Evolutionary conservation across 106 monocot genomes (phyloP).

Genomic region (Acanthochlamys bracteata): DNA sequence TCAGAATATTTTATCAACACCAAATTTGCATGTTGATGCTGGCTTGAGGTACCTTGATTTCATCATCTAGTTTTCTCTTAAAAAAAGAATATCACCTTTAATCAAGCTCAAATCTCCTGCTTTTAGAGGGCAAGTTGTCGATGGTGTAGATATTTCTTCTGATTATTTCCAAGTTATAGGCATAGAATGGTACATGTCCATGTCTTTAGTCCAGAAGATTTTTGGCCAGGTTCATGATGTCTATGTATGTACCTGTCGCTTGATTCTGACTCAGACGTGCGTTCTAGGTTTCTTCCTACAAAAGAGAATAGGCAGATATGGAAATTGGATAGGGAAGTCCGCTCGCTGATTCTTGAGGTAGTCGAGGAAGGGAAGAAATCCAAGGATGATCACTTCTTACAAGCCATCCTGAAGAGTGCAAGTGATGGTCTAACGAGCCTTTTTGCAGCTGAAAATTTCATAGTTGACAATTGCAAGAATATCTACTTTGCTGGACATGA

Average conservation of each 20-base stretch:
- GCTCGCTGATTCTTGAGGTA: conserved; percentile 23
- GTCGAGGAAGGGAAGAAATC: conserved; percentile 20
- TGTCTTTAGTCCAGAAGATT: too few species aligned
- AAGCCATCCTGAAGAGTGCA: conserved; percentile 30
- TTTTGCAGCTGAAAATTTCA: conserved; percentile 24
- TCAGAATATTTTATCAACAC: conserved; percentile 31
- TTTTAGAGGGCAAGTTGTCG: not conserved
- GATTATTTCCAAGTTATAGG: too few species aligned
- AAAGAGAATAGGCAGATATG: conserved; percentile 32
- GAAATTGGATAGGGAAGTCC: conserved; percentile 35
- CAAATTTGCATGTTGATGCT: conserved; percentile 31
- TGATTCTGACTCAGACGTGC: too few species aligned
- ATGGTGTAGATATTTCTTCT: too few species aligned
- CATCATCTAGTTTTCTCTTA: too few species aligned
- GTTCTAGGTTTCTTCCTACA: too few species aligned
- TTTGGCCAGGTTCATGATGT: too few species aligned
- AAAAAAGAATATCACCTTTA: too few species aligned
- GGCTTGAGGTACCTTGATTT: conserved; percentile 38
- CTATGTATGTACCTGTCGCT: too few species aligned
- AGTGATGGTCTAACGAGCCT: not conserved
- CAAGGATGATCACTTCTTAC: conserved; percentile 30
- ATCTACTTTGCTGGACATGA: conserved; percentile 79
- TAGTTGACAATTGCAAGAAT: conserved; percentile 85
- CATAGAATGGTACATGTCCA: too few species aligned
- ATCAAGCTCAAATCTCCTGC: not conserved